Percentiles rank a stretch among this genome's conserved stretches.
Conservation (phyloP, 257 asterid species). For the Solanum gracilifrons region DNA sequence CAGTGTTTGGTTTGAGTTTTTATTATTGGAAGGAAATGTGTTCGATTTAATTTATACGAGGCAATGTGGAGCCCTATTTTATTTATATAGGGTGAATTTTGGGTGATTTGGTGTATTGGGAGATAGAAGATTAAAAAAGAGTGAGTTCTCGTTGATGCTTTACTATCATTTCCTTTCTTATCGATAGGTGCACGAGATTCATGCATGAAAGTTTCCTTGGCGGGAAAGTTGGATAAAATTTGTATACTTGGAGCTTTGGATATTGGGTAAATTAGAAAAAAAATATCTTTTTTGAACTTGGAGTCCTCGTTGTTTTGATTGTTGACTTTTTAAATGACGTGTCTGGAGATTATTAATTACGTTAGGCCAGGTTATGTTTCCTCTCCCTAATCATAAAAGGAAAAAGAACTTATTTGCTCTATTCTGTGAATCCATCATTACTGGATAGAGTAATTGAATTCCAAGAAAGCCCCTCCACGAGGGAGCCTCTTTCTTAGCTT, state of each 20-base stretch:
- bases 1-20: not conserved
- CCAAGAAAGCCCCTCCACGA: not conserved
- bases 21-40: not conserved
- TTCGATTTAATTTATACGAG: not conserved
- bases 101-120: not conserved
- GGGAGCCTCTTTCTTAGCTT: not conserved
- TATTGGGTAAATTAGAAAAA: not conserved
- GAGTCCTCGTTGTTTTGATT: not conserved
- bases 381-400: not conserved
- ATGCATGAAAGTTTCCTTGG: not conserved
- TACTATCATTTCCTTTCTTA: not conserved
- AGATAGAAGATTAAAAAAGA: not conserved
- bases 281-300: not conserved
- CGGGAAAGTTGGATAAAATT: not conserved
- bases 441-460: not conserved
- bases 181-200: not conserved
- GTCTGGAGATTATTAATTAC: not conserved
- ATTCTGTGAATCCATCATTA: not conserved
- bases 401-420: not conserved
- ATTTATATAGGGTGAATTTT: not conserved
- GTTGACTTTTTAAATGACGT: not conserved
- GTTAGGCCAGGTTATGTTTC: not conserved
- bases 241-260: not conserved
- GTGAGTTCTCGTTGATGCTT: not conserved
- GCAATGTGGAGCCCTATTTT: not conserved